Conservation (phyloP, 1,284 basidiomycete genomes). For the Cutaneotrichosporon mucoides region DNA sequence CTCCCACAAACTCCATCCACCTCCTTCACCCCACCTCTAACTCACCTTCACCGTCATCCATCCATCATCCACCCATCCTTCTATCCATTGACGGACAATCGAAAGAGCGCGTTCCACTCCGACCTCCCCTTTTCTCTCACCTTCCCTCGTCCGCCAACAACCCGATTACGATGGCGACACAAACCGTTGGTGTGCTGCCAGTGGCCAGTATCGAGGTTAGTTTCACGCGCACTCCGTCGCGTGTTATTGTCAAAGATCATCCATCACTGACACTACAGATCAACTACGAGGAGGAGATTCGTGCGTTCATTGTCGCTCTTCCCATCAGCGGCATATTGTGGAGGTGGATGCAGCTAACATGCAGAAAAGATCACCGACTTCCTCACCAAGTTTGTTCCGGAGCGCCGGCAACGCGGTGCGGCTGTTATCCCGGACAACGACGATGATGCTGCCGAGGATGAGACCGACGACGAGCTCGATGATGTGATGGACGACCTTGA, state of each 20-base stretch:
- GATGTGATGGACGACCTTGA: conserved; percentile 50
- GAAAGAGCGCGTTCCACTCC: no score
- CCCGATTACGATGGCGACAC: neutral
- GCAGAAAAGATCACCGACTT: conserved; percentile 45
- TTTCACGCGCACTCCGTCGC: neutral
- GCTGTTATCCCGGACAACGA: conserved; percentile 30
- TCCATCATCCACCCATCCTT: neutral
- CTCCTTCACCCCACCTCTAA: neutral
- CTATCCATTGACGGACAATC: no score
- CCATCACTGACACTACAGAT: conserved; percentile 23
- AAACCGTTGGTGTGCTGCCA: conserved; percentile 37
- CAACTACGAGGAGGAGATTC: conserved; percentile 44
- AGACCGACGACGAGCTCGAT: conserved; percentile 61
- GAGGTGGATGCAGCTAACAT: neutral
- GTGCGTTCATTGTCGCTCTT: conserved; percentile 16
- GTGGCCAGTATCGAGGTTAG: conserved; percentile 45
- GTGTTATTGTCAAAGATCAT: neutral
- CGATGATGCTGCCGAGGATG: conserved; percentile 52
- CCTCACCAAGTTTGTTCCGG: conserved; percentile 36
- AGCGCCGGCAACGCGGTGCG: conserved; percentile 15
- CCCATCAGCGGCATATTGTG: no score
- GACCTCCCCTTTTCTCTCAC: no score
- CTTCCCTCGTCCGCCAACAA: neutral
- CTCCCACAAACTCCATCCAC: neutral
- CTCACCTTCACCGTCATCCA: neutral